A percentile compares a stretch with the other conserved stretches of the same genome.
Conservation (phyloP, 1,139 yeast genomes). For the Kurtzmaniella quercitrusa region DNA sequence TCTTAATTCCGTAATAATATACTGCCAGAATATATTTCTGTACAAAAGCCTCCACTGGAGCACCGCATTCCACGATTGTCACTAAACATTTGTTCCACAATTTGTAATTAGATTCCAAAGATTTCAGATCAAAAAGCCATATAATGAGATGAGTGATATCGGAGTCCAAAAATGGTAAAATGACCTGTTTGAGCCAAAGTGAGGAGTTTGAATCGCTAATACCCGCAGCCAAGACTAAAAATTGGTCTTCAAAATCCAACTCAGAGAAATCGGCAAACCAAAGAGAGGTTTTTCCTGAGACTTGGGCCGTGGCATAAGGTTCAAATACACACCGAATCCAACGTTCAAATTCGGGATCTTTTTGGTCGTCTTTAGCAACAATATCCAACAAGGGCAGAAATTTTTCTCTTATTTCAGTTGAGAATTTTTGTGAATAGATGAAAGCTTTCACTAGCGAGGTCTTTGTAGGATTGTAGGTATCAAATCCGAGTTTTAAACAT, state of each 20-base stretch:
- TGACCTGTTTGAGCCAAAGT: not conserved
- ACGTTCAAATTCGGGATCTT: not conserved
- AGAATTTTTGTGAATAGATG: not conserved
- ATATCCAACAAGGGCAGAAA: not conserved
- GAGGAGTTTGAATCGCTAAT: not conserved
- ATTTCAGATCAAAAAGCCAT: not conserved
- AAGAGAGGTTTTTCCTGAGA: not conserved
- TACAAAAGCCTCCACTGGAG: constrained; percentile 12
- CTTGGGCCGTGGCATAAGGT: not conserved
- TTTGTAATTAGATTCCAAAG: not conserved
- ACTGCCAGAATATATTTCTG: constrained; percentile 16
- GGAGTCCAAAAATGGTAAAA: not conserved
- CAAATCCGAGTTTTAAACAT: not conserved
- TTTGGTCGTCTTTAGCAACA: not conserved
- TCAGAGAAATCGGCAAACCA: not conserved
- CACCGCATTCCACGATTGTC: not conserved
- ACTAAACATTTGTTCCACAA: not conserved
- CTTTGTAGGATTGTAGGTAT: not conserved
- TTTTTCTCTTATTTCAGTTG: not conserved
- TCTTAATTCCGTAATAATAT: not conserved
- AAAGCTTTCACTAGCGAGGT: not conserved
- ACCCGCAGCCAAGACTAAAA: not conserved
- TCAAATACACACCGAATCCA: not conserved
- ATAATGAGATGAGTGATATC: not conserved
- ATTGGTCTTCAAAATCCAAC: not conserved